These are phyloP conservation scores for Solanum appendiculatum DNA, from an alignment of 257 asterid species.

Conservation along the genomic window DNA sequence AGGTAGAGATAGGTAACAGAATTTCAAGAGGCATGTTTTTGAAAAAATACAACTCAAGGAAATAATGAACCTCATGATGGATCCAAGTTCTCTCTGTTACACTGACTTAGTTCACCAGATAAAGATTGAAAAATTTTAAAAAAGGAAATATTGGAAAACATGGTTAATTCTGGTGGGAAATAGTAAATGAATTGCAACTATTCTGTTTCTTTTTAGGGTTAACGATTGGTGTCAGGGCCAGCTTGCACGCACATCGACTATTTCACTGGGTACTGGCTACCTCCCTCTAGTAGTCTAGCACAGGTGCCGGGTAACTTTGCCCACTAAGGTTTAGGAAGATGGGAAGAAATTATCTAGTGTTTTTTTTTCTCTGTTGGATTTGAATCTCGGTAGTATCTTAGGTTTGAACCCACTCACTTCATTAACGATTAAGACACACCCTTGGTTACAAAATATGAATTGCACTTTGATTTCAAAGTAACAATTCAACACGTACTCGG, in stretches of 20 bases:
- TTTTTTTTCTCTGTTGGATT: neutral
- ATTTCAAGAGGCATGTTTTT: neutral
- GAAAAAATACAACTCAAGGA: neutral
- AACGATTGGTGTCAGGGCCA: neutral
- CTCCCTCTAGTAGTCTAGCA: too few species aligned
- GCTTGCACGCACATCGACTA: neutral
- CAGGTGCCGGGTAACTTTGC: neutral
- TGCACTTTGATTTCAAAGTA: neutral
- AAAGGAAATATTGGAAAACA: neutral
- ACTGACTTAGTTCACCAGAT: neutral
- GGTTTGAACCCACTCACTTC: neutral
- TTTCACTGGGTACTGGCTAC: neutral
- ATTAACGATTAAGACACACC: neutral
- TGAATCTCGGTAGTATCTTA: neutral
- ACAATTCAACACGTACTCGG: neutral
- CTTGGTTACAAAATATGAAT: neutral
- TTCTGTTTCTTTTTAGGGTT: neutral
- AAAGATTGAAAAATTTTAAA: neutral
- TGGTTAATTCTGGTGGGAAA: neutral
- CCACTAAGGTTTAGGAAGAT: neutral
- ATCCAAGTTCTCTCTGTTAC: neutral
- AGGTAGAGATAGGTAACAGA: neutral
- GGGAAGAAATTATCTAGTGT: neutral
- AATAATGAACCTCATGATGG: neutral
- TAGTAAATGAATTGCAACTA: neutral